phyloP scores from a whole-genome alignment of 2,329 filamentous ascomycete species.

The Sordariomycetes sp. region DNA sequence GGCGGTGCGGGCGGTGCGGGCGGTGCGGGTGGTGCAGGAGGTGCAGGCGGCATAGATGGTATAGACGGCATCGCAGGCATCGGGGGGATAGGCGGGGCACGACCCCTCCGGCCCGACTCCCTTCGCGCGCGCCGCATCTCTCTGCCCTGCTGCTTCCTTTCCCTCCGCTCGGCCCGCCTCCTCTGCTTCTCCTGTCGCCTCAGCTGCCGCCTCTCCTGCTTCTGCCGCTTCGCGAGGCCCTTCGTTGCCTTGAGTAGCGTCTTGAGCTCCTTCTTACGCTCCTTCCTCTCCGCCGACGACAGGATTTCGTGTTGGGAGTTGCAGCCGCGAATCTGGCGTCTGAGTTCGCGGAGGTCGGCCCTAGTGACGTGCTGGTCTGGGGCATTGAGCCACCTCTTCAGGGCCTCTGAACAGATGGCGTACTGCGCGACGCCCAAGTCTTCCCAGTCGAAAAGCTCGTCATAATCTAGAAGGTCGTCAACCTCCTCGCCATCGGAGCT shows the following conservation, averaged over 20 bases:
- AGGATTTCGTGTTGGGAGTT: neutral
- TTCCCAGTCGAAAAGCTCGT: constrained; percentile 37
- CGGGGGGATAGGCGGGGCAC: constrained; percentile 1
- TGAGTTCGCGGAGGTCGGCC: constrained; percentile 20
- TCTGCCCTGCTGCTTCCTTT: constrained; percentile 15
- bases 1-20: neutral
- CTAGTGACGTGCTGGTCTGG: constrained; percentile 35
- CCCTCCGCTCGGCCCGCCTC: constrained; percentile 12
- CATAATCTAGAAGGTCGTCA: neutral
- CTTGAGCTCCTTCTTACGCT: constrained; percentile 19
- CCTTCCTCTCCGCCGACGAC: constrained; percentile 10
- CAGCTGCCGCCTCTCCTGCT: constrained; percentile 15
- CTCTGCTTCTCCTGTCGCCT: constrained; percentile 15
- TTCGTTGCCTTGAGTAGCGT: constrained; percentile 30
- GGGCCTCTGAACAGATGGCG: constrained; percentile 25
- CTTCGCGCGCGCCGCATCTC: constrained; percentile 16
- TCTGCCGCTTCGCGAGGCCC: constrained; percentile 24
- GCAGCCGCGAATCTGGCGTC: neutral
- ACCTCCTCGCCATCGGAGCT: constrained; percentile 19
- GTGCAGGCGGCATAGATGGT: neutral
- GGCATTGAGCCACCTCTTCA: constrained; percentile 33
- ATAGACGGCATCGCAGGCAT: constrained; percentile 3
- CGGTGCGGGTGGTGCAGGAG: neutral
- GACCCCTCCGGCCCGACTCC: constrained; percentile 14
- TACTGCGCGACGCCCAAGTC: constrained; percentile 34